Evolutionary conservation across 1,139 yeast species (phyloP), one percentile per base, ranked within the genome.

Genomic region (Blastobotrys arbuscula): DNA sequence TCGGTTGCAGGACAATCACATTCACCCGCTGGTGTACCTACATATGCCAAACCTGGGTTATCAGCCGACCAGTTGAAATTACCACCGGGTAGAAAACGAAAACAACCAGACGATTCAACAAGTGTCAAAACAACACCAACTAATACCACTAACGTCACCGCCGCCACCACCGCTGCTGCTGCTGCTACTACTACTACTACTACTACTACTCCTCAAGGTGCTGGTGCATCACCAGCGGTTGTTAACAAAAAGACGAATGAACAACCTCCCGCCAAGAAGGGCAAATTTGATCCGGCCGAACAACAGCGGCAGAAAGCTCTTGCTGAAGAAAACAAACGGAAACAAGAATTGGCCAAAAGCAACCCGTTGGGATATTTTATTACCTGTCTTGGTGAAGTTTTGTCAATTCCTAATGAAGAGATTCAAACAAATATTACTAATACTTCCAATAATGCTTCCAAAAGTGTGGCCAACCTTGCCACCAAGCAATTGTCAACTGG

Each of bases 41-140:
- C 62, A 1, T 61, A 62, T 52, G 62, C 52, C 9, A 57, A 58
- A 43, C 57, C 59, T 3, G 57, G 57, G 3, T 44, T 61, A 10
- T 60, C 64, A 13, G 50, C 62, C 2, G 66, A 62, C 35, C 66
- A 62, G 54, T 51, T 62, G 48, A 60, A 59, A 48, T 53, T 61
- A 33, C 66, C 66, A 2, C 56, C 58, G 5, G 53, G 49, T 10
- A 53, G 59, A 35, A 62, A 62, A 54, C 54, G 66, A 20, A 59
- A 60, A 52, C 53, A 39, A 18, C 34, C 39, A 2, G 47, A 42
- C 55, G 15, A 48, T 45, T 4, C 23, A 5, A 7, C 28, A 7
- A 18, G 39, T 36, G 39, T 16, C 4, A 13, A 35, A 3, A 23
- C 41, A 3, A 43, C 51, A 6, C 34, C 48, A 23, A 48, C 47